Conservation (phyloP, 2,329 filamentous ascomycete genomes). For the Trichoderma sp. region DNA sequence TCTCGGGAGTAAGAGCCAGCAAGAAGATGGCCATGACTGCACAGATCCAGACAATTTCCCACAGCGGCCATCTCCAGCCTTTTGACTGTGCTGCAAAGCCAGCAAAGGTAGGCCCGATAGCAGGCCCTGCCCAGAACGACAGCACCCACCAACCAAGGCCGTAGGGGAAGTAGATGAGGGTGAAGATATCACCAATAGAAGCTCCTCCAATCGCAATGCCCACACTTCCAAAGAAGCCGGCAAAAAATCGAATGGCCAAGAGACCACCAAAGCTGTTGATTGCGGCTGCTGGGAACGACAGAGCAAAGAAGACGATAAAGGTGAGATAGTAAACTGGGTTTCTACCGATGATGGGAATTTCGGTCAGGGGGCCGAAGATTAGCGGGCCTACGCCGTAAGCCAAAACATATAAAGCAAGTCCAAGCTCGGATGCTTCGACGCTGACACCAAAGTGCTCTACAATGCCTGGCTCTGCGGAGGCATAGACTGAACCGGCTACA, state of each 20-base stretch:
- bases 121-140: conserved; percentile 39
- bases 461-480: conserved; percentile 5
- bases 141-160: conserved; percentile 62
- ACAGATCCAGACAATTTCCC: conserved; percentile 61
- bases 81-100: conserved; percentile 54
- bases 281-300: conserved; percentile 9
- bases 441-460: conserved; percentile 9
- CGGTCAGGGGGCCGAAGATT: conserved; percentile 6
- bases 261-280: conserved; percentile 47
- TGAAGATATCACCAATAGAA: conserved; percentile 57
- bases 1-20: conserved; percentile 63
- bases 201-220: conserved; percentile 64
- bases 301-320: conserved; percentile 11
- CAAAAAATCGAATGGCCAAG: conserved; percentile 64
- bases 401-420: conserved; percentile 20
- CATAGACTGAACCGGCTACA: conserved; percentile 2
- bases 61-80: conserved; percentile 60
- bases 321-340: conserved; percentile 17
- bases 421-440: conserved; percentile 13
- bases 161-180: conserved; percentile 58
- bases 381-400: conserved; percentile 14
- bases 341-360: conserved; percentile 12
- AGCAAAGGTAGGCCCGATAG: conserved; percentile 21
- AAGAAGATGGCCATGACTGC: conserved; percentile 57
- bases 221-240: conserved; percentile 67